A percentile compares a stretch with the other conserved stretches of the same genome.
phyloP scores from a whole-genome alignment of 208 protist species.

The Leishmania gerbilli region DNA sequence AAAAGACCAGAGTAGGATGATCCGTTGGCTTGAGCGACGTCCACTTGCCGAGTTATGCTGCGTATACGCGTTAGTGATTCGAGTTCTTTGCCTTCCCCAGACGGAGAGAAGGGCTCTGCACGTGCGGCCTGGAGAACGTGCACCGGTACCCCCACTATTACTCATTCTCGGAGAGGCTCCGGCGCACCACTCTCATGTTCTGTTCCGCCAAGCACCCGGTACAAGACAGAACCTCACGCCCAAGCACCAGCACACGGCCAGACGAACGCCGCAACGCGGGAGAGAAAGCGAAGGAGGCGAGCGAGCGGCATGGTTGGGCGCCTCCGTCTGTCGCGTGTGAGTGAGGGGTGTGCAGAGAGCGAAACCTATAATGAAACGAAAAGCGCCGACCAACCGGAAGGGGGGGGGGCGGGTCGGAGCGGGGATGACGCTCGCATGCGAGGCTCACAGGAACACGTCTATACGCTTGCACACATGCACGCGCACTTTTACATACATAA shows the following conservation, averaged over 20 bases:
- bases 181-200: neutral
- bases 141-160: neutral
- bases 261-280: neutral
- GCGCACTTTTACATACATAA: neutral
- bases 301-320: neutral
- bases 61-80: neutral
- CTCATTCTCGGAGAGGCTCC: neutral
- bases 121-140: neutral
- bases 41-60: neutral
- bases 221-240: neutral
- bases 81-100: neutral
- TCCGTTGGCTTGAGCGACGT: neutral
- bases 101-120: neutral
- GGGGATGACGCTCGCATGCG: neutral
- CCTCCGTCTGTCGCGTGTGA: neutral
- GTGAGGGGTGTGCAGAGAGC: neutral
- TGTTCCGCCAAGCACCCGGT: neutral
- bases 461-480: constrained; percentile 4
- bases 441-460: neutral
- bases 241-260: neutral
- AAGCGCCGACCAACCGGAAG: neutral
- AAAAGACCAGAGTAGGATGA: neutral
- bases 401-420: neutral
- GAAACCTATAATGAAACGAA: neutral
- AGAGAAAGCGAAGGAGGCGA: neutral